Base-by-base conservation (phyloP, 352 stramenopile species). In the Globisporangium lucens region DNA sequence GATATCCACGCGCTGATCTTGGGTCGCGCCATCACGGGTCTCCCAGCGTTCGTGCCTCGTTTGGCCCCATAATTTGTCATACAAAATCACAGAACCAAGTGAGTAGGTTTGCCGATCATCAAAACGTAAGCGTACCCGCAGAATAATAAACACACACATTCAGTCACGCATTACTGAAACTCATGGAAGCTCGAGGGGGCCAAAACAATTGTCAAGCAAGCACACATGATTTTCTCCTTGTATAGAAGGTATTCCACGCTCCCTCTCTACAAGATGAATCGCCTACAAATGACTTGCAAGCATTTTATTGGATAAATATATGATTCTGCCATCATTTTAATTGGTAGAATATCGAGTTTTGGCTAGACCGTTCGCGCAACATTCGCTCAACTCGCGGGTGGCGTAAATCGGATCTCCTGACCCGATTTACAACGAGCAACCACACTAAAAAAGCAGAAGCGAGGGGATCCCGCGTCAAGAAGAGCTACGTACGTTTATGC, bases 1-100 rank as follows among this genome's bases (percentile, higher is more conserved):
- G 97, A 99, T 76, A 87, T 99, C 41, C 97, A 99, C 77, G 97
- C 97, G 46, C 83, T 99, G n/a, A 99, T 99, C 72, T 83, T 99
- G 6, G 97, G 97, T 27, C 85, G 96, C 22, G 95, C 95, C 58
- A 99, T 99, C 79, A 99, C 97, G 12, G 97, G 94, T 22, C 95
- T 99, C 60, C 89, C 94, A 27, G 79, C 94, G 8, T 99, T 99
- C 79, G 93, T 98, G 35, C 96, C 96, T 63, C 85, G 83, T 62
- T 80, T 82, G 73, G 83, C 86, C 63, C 80, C 79, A 36, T 93
- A 91, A 68, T 47, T 27, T 36, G 15, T 22, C 17, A 61, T 29
- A 24, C 6, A 59, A 20, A 29, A 38, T 33, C n/a, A 35, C 12
- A 43, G 55, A 5, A 33, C 4, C 56, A 22, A 33, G 56, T n/a